phyloP scores from a whole-genome alignment of 1,284 basidiomycete genomes.

The Veloporphyrellus conicus region DNA sequence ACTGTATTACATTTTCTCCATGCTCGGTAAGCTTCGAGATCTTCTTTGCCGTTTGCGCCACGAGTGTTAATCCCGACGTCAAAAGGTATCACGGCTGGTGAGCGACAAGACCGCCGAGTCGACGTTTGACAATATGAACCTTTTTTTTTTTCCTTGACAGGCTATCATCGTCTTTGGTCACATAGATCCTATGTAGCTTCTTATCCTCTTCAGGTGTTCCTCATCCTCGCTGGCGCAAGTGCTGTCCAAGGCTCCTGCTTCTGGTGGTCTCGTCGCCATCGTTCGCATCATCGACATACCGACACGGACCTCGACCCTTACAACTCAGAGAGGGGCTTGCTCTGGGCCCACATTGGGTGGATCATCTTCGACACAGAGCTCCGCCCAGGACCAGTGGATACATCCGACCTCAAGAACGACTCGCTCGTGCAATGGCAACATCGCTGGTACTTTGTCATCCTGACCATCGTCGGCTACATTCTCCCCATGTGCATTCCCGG shows the following conservation, averaged over 20 bases:
- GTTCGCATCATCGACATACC: conserved; percentile 86
- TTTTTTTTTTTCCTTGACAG: conserved; percentile 34
- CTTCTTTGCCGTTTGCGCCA: conserved; percentile 10
- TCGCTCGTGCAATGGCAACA: conserved; percentile 82
- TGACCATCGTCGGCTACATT: conserved; percentile 64
- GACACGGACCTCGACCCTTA: conserved; percentile 92
- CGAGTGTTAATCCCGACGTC: conserved; percentile 15
- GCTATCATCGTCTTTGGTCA: conserved; percentile 90
- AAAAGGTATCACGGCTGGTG: conserved; percentile 60
- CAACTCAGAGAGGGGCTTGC: conserved; percentile 73
- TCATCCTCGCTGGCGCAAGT: conserved; percentile 77
- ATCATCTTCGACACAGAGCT: conserved; percentile 79
- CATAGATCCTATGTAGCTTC: conserved; percentile 86
- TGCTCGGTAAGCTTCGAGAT: conserved; percentile 46
- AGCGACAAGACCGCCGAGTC: conserved; percentile 11
- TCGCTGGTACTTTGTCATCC: conserved; percentile 65
- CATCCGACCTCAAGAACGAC: conserved; percentile 76
- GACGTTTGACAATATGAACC: conserved; percentile 1
- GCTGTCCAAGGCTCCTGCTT: conserved; percentile 86
- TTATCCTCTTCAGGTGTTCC: conserved; percentile 66
- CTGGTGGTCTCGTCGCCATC: conserved; percentile 91
- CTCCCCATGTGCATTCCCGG: conserved; percentile 77
- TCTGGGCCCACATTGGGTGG: conserved; percentile 90
- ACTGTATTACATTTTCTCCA: conserved; percentile 73
- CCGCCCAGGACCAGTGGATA: conserved; percentile 73